Base-by-base conservation (phyloP, 768 basidiomycete species). In the Lentinula edodes region DNA sequence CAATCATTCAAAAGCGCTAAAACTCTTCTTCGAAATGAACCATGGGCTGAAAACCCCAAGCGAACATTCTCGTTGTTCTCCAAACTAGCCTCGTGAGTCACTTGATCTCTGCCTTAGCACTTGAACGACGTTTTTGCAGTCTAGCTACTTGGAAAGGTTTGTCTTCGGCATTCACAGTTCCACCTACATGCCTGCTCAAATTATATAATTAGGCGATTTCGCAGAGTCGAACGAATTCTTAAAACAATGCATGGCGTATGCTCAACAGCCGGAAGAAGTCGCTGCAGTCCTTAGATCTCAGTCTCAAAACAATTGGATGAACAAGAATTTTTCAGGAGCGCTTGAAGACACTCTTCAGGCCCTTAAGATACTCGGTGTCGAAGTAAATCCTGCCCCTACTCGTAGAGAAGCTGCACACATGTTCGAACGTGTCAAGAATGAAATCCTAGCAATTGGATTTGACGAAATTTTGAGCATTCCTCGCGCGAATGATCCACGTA, bases 341-440 rank as follows among this genome's bases (percentile, higher is more conserved):
- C 71, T 89, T 28, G 74, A 77, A 45, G 84, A 87, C 65, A 89
- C 82, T 0, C 72, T 88, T 15, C 66, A 73, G 13, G 89, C 87
- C 12, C 75, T 90, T 35, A 82, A 80, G 64, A 71, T 83, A 1
- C 76, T 91, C 16, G 87, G 86, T 1, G 79, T 90, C 7, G 85
- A 86, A 32, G 71, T 90, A 41, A 80, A 84, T 64, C 67, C 81
- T 0, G 67, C 79, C 0, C 86, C 86, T 0, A 80, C 80, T 2
- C 71, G 77, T 32, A 73, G 78, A 53, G 82, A 86, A 62, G 84
- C 83, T 12, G 84, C 88, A 67, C 63, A 69, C n/a, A 81, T 87
- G 79, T 89, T 89, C 65, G 85, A 89, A 61, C 78, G 82, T 66
- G 84, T 89, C 60, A 87, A 86, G 69, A 85, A 86, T 63, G 85